phyloP scores from a whole-genome alignment of 345 rosid species.

The Camelina laxa region DNA sequence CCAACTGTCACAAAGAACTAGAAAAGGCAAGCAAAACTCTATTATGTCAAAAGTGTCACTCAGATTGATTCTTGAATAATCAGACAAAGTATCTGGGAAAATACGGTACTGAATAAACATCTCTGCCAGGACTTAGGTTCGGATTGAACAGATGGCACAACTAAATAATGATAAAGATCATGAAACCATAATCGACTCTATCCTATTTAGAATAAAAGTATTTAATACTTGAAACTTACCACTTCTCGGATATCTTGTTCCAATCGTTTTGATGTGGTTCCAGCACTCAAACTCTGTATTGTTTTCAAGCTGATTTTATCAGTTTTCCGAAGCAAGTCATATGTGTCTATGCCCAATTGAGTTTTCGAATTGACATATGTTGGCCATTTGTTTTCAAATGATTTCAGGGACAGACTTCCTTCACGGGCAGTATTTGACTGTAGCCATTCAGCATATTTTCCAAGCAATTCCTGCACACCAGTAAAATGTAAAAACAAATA shows the following conservation, averaged over 20 bases:
- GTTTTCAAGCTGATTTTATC: slow-evolving; percentile 64
- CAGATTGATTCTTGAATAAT: slow-evolving; percentile 1
- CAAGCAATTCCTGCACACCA: slow-evolving; percentile 63
- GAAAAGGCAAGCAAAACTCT: slow-evolving; percentile 28
- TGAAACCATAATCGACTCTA: background rate
- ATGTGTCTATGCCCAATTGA: slow-evolving; percentile 51
- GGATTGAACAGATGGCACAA: slow-evolving; percentile 11
- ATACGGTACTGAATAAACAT: background rate
- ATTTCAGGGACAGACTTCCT: slow-evolving; percentile 66
- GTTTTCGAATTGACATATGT: slow-evolving; percentile 47
- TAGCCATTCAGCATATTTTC: slow-evolving; percentile 71
- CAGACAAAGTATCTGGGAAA: slow-evolving; percentile 6
- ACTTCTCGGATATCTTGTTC: slow-evolving; percentile 77
- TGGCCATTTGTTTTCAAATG: slow-evolving; percentile 82
- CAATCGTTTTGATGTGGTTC: slow-evolving; percentile 63
- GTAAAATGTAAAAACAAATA: slow-evolving; percentile 24
- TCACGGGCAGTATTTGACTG: slow-evolving; percentile 67
- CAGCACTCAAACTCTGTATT: slow-evolving; percentile 60
- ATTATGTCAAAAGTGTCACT: background rate
- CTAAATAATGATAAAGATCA: background rate
- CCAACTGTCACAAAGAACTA: slow-evolving; percentile 86
- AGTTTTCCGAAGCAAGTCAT: slow-evolving; percentile 51
- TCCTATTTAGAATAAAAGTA: background rate
- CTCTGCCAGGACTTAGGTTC: background rate
- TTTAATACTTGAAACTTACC: slow-evolving; percentile 55